Conservation (phyloP, 192 early-diverging fungal species). For the Backusella circina region DNA sequence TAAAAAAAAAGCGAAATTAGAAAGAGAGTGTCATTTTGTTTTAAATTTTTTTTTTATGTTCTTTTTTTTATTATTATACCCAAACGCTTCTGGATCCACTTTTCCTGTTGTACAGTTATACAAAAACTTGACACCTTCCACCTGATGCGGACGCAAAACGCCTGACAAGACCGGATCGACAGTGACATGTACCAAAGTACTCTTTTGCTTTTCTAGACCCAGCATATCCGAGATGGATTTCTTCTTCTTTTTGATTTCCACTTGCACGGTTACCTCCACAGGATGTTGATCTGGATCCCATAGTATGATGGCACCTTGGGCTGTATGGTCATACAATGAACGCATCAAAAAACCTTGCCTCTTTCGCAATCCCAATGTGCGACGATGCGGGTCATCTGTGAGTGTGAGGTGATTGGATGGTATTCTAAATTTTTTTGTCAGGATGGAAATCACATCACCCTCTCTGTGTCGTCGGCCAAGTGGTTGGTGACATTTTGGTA, state of each 20-base stretch:
- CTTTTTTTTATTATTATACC: constrained; percentile 71
- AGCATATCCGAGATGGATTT: constrained; percentile 55
- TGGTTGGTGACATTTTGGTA: background rate
- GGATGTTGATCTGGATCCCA: constrained; percentile 60
- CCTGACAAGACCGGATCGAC: constrained; percentile 85
- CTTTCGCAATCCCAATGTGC: constrained; percentile 57
- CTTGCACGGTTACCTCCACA: background rate
- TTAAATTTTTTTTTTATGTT: background rate
- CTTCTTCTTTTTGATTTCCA: constrained; percentile 27
- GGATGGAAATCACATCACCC: background rate
- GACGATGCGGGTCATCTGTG: background rate
- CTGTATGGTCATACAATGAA: constrained; percentile 83
- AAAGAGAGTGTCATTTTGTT: no score
- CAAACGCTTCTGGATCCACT: constrained; percentile 69
- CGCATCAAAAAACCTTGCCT: constrained; percentile 44
- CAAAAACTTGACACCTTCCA: constrained; percentile 94
- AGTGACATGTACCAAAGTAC: constrained; percentile 64
- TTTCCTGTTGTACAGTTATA: constrained; percentile 90
- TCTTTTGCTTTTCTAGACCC: constrained; percentile 40
- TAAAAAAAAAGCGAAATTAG: background rate
- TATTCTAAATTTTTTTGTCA: background rate
- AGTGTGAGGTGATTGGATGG: background rate
- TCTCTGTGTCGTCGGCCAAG: background rate
- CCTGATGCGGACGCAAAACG: constrained; percentile 91
- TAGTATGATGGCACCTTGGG: constrained; percentile 80